These are phyloP conservation scores for Aspergillus bertholletiae DNA, from an alignment of 495 filamentous ascomycete genomes.

Conservation along the genomic window DNA sequence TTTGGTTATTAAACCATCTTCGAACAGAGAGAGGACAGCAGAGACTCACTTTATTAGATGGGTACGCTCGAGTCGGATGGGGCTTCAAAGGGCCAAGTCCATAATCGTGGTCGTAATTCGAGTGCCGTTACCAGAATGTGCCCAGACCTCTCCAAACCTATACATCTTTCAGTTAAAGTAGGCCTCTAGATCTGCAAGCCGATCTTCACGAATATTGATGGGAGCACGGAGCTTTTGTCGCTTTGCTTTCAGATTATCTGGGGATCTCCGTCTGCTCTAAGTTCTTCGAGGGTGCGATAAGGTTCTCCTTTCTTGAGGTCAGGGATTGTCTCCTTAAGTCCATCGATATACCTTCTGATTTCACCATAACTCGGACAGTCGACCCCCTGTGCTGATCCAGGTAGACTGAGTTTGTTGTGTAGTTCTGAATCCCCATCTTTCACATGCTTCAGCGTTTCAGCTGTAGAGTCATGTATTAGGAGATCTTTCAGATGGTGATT, in stretches of 20 bases:
- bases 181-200: not conserved
- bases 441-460: not conserved
- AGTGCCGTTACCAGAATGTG: not conserved
- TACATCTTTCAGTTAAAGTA: not conserved
- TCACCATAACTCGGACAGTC: not conserved
- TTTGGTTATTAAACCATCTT: too few relatives aligned
- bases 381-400: not conserved
- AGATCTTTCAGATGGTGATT: not conserved
- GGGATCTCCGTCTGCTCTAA: not conserved
- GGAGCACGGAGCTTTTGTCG: not conserved
- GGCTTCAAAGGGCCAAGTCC: too few relatives aligned
- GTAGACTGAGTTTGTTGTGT: not conserved
- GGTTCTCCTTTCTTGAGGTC: not conserved
- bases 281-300: not conserved
- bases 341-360: not conserved
- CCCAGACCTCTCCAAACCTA: not conserved
- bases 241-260: not conserved
- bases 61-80: too few relatives aligned
- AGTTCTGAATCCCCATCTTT: not conserved
- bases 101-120: too few relatives aligned
- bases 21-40: too few relatives aligned
- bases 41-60: too few relatives aligned
- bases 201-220: not conserved
- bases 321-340: not conserved
- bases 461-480: not conserved